Conservation (phyloP, 1,139 yeast species). For the Lodderomyces metapsilosis region DNA sequence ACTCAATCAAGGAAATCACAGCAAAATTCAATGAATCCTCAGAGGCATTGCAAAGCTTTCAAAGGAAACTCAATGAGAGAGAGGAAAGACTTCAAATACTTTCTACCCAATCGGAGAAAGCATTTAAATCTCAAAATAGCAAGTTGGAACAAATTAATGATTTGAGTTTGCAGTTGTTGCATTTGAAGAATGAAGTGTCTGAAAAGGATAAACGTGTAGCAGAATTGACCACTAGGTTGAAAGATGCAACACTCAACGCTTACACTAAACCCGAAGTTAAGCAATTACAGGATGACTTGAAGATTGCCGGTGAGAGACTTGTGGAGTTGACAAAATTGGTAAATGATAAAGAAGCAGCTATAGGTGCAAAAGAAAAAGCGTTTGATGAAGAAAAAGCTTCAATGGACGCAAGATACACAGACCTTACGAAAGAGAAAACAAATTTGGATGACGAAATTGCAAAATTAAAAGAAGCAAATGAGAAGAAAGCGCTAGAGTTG, state of each 20-base stretch:
- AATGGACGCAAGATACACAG: conserved; percentile 9
- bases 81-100: conserved; percentile 48
- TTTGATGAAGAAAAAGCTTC: conserved; percentile 28
- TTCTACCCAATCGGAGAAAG: conserved; percentile 53
- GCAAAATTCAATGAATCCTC: conserved; percentile 50
- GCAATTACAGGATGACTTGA: conserved; percentile 36
- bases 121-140: conserved; percentile 61
- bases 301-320: conserved; percentile 39
- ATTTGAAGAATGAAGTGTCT: conserved; percentile 38
- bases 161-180: conserved; percentile 41
- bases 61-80: conserved; percentile 50
- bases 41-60: conserved; percentile 51
- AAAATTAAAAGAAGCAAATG: conserved; percentile 17
- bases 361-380: conserved; percentile 35
- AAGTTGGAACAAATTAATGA: conserved; percentile 64
- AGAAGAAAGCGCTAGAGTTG: conserved; percentile 5
- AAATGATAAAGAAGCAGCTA: conserved; percentile 42
- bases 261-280: conserved; percentile 19
- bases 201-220: conserved; percentile 29
- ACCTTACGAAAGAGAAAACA: conserved; percentile 19
- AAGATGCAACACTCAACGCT: conserved; percentile 1
- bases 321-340: conserved; percentile 39
- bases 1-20: conserved; percentile 49
- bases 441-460: conserved; percentile 22
- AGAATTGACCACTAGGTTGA: conserved; percentile 22